Evolutionary conservation across 2,329 filamentous ascomycete genomes (phyloP).

Genomic region (Colletotrichum graminicola): DNA sequence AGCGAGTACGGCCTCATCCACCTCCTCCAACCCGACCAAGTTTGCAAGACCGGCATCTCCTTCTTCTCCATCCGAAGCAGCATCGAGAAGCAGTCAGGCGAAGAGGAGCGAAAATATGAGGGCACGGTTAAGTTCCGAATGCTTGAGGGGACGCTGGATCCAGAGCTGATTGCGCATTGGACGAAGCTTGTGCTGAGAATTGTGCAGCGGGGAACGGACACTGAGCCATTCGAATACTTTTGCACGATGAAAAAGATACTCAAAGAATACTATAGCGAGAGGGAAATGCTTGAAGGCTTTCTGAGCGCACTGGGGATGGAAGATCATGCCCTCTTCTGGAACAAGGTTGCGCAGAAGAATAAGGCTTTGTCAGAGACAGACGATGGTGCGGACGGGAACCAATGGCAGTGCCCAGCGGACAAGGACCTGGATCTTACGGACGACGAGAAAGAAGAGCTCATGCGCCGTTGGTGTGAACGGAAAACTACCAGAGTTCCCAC

Average conservation of each 20-base stretch:
- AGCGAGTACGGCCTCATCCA: neutral
- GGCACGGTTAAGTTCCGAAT: constrained; percentile 32
- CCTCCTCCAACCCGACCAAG: neutral
- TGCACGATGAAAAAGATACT: neutral
- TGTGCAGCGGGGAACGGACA: neutral
- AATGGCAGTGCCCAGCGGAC: neutral
- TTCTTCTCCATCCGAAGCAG: neutral
- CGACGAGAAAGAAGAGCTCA: neutral
- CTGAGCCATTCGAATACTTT: constrained; percentile 7
- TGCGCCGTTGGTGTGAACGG: neutral
- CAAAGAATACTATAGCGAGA: neutral
- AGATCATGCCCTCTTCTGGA: neutral
- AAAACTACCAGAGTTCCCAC: neutral
- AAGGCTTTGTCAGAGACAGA: neutral
- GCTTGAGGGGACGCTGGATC: constrained; percentile 31
- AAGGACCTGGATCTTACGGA: no score
- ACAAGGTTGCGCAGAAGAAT: neutral
- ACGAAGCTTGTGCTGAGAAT: neutral
- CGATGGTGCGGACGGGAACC: neutral
- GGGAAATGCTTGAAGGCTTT: neutral
- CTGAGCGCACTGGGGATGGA: constrained; percentile 1
- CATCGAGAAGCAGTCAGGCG: neutral
- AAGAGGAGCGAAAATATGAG: neutral
- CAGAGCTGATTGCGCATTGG: constrained; percentile 23
- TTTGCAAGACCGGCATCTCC: neutral